A percentile compares a stretch with the other conserved stretches of the same genome.
These are phyloP conservation scores for Penicillium sp. DNA, from an alignment of 2,329 filamentous ascomycete species.

Conservation along the genomic window DNA sequence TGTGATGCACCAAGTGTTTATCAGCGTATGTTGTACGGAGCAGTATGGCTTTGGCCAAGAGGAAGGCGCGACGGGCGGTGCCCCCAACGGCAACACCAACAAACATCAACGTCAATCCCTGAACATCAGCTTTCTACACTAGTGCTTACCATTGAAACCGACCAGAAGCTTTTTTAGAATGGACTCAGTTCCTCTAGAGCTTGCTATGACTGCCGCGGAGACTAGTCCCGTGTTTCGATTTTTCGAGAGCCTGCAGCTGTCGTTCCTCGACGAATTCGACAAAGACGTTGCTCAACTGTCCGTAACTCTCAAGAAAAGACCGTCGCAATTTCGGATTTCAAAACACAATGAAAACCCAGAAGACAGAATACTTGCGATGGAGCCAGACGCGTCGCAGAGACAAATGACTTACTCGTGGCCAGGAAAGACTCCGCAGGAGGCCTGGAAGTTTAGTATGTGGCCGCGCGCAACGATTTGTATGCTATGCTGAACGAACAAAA, in stretches of 20 bases:
- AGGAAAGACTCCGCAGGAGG: conserved; percentile 52
- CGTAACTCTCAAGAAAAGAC: conserved; percentile 25
- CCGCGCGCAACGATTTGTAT: neutral
- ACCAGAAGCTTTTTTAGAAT: neutral
- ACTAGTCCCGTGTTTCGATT: neutral
- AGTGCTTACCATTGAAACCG: neutral
- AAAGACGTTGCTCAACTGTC: conserved; percentile 17
- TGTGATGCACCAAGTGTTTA: no score
- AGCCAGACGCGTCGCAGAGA: conserved; percentile 11
- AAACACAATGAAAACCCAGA: conserved; percentile 27
- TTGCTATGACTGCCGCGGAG: neutral
- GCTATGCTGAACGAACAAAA: neutral
- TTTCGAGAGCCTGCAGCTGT: conserved; percentile 8
- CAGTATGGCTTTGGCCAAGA: neutral
- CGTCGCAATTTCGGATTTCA: conserved; percentile 25
- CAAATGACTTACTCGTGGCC: conserved; percentile 49
- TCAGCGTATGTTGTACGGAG: neutral
- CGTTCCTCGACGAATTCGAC: conserved; percentile 11
- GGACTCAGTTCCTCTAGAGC: neutral
- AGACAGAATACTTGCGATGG: conserved; percentile 12
- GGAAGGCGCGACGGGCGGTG: neutral
- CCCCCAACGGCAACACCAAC: neutral
- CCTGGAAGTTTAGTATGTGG: conserved; percentile 48
- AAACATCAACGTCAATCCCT: neutral
- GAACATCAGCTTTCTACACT: neutral